Conservation (phyloP, 345 rosid genomes). For the Lumnitzera racemosa region DNA sequence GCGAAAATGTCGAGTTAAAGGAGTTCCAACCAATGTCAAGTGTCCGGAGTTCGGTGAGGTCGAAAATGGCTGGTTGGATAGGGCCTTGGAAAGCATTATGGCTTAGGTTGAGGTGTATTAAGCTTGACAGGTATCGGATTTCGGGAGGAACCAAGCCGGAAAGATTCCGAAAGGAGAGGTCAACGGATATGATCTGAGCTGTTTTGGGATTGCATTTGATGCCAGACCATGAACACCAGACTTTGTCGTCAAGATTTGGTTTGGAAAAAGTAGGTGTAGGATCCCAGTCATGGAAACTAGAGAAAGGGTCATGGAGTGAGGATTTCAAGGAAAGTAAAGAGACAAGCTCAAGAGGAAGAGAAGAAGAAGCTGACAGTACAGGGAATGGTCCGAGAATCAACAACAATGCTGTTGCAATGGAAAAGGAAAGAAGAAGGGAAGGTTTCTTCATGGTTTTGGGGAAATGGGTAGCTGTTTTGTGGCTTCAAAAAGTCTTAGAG, state of each 20-base stretch:
- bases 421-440: constrained; percentile 24
- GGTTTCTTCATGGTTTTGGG: constrained; percentile 38
- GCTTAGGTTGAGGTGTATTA: constrained; percentile 69
- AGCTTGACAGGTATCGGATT: constrained; percentile 46
- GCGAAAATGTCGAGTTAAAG: constrained; percentile 68
- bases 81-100: constrained; percentile 51
- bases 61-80: constrained; percentile 47
- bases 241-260: constrained; percentile 21
- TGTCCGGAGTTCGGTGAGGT: constrained; percentile 44
- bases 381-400: constrained; percentile 12
- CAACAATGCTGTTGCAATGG: constrained; percentile 2
- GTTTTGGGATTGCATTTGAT: constrained; percentile 49
- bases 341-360: constrained; percentile 46
- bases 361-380: constrained; percentile 14
- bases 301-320: constrained; percentile 48
- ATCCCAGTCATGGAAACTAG: constrained; percentile 69
- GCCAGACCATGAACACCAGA: constrained; percentile 94
- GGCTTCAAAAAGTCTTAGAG: constrained; percentile 13
- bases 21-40: constrained; percentile 81
- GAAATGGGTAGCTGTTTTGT: constrained; percentile 16
- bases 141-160: constrained; percentile 61
- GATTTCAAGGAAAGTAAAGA: constrained; percentile 72
- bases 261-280: constrained; percentile 20
- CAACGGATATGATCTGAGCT: constrained; percentile 49
- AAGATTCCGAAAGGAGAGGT: constrained; percentile 69